Base-by-base conservation (phyloP, 495 filamentous ascomycete genomes). In the Penicillium goetzii region DNA sequence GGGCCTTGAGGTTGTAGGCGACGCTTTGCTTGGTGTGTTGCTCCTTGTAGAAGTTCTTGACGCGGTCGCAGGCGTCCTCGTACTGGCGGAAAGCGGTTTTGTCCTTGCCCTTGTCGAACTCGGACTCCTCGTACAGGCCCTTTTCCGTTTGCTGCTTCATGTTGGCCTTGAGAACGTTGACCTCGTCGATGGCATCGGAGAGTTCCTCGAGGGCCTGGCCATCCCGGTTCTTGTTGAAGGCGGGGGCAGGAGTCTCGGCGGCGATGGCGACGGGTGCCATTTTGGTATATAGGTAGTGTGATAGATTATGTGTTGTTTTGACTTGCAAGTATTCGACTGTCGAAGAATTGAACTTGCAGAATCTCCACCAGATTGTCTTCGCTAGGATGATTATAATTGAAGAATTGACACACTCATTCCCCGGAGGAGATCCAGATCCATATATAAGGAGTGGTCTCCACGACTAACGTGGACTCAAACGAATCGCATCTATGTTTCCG, bases 1-100 rank as follows among this genome's bases (percentile, higher is more conserved):
- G 89, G 6, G 90, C 84, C 59, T 88, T 85, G 19, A 93, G 83
- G 78, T 93, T 93, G 83, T 92, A 92, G 15, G 90, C 89, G 0
- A 93, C 88, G 0, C 90, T 95, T 69, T 95, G 91, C 79, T 91
- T 92, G 73, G 84, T 84, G 76, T 95, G 91, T 67, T 93, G 91
- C 73, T 93, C 90, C 33, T 81, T 80, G 82, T 95, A 95, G 79
- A 95, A 95, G 80, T 81, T 81, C 77, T 90, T 90, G 68, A 95
- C 90, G 26, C 90, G 83, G 76, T 90, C 87, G 74, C 89, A 92
- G 62, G 91, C 90, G 26, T 86, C 84, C 55, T 89, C 85, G 78
- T 92, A 95, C 68, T 91, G 89, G 28, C 89, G 84, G 79, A 96
- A 96, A 63, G 87, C 77, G 12, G 87, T 83, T 76, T 94, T 94